Base-by-base conservation (phyloP, 192 early-diverging fungal species). In the Coemansia sp. region DNA sequence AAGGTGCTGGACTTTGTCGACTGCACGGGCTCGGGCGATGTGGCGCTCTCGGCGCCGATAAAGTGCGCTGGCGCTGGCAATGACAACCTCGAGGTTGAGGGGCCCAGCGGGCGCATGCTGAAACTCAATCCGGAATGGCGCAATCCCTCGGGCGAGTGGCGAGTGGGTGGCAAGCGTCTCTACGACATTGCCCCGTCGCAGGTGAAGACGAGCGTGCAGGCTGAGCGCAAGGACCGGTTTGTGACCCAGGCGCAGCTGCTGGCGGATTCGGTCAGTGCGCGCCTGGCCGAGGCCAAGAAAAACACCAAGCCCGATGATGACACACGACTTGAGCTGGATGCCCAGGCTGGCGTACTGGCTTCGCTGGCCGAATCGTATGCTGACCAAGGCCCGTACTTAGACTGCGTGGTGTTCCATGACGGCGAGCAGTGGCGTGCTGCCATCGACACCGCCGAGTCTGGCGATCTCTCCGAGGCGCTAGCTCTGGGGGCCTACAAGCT, bases 1-100 rank as follows among this genome's bases (percentile, higher is more conserved):
- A 99, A 99, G 79, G 81, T 99, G 21, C 82, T 96, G 26, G 93
- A 96, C 72, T 87, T 92, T 60, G 86, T 99, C 42, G 97, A 99
- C 85, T 99, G 97, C 85, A 93, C 95, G 2, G 95, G 96, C 34
- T 86, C 86, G 35, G 90, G 90, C 59, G 91, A 92, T 55, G 88
- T 94, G 3, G 64, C 69, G 58, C 85, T 93, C 59, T 60, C 88
- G 21, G 73, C 69, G 18, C 74, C 73, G 24, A 46, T 78, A 24
- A 81, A 82, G 48, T 71, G 77, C 53, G 82, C 82, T 1, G 69
- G 77, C 53, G 82, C 82, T 1, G 69, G 77, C 28, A 73, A 75
- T 46, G 75, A 79, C 11, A 61, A 65, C 5, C 48, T 76, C 7
- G 85, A 84, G 26, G 76, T 96, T 40, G 66, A 71, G 14, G 94